Percentiles rank a stretch among this genome's conserved stretches.
phyloP scores from a whole-genome alignment of 257 asterid genomes.

The Solanum raphanifolium region DNA sequence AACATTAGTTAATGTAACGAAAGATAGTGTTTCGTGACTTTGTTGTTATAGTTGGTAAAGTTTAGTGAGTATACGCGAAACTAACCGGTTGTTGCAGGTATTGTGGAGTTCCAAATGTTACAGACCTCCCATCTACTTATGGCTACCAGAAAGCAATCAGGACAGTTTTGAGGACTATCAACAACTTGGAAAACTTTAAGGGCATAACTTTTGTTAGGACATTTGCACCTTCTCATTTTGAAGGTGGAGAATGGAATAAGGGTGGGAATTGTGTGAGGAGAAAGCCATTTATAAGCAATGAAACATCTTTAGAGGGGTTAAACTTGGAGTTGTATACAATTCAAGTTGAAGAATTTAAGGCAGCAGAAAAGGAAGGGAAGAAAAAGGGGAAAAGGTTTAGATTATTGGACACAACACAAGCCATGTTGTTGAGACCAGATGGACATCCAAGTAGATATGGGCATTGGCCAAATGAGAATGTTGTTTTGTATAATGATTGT shows the following conservation, averaged over 20 bases:
- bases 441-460: conserved; percentile 13
- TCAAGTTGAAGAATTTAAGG: conserved; percentile 10
- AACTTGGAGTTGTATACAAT: conserved; percentile 3
- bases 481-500: conserved; percentile 9
- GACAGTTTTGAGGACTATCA: conserved; percentile 5
- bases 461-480: conserved; percentile 15
- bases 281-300: conserved; percentile 11
- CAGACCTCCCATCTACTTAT: not conserved
- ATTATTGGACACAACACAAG: conserved; percentile 13
- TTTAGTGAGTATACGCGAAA: not conserved
- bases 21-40: not conserved
- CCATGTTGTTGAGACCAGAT: conserved; percentile 15
- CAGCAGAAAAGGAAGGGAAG: conserved; percentile 6
- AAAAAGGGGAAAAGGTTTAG: conserved; percentile 8
- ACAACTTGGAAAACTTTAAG: not conserved
- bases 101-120: conserved; percentile 1
- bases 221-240: conserved; percentile 13
- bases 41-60: not conserved
- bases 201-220: conserved; percentile 12
- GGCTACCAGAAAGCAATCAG: conserved; percentile 6
- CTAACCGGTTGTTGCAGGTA: not conserved
- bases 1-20: not conserved
- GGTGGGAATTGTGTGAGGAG: conserved; percentile 14
- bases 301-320: conserved; percentile 3
- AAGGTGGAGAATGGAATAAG: conserved; percentile 9